Conservation (phyloP, 2,329 filamentous ascomycete genomes). For the Aureobasidium melanogenum region DNA sequence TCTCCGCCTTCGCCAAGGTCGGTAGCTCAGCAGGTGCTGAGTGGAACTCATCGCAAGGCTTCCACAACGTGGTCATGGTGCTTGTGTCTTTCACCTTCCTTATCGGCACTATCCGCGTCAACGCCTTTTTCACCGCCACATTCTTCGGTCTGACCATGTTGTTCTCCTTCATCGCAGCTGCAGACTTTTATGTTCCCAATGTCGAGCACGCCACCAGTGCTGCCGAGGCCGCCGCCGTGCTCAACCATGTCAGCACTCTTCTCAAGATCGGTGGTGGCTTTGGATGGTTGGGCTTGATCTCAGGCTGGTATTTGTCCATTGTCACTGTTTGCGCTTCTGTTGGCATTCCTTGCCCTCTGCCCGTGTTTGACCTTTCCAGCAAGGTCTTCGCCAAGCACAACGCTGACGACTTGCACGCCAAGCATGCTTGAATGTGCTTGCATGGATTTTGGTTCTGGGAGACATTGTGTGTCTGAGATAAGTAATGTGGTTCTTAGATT, state of each 20-base stretch:
- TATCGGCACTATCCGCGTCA: slow-evolving; percentile 19
- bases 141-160: slow-evolving; percentile 22
- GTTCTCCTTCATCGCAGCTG: slow-evolving; percentile 22
- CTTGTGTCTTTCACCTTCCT: slow-evolving; percentile 22
- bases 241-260: slow-evolving; percentile 16
- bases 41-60: slow-evolving; percentile 20
- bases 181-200: slow-evolving; percentile 17
- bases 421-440: not conserved
- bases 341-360: slow-evolving; percentile 18
- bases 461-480: not conserved
- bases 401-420: not conserved
- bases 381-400: slow-evolving; percentile 16
- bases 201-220: slow-evolving; percentile 15
- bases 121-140: slow-evolving; percentile 19
- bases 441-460: not conserved
- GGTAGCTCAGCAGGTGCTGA: slow-evolving; percentile 14
- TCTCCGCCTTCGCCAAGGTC: slow-evolving; percentile 12
- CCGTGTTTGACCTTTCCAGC: slow-evolving; percentile 18
- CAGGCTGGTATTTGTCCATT: slow-evolving; percentile 22
- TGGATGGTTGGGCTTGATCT: slow-evolving; percentile 19
- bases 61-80: slow-evolving; percentile 22
- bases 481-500: not conserved
- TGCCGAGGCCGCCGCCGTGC: slow-evolving; percentile 16
- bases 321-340: slow-evolving; percentile 19
- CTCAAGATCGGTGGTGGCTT: slow-evolving; percentile 22